phyloP scores from a whole-genome alignment of 139 green algal species.

The Coccomyxa sp. region DNA sequence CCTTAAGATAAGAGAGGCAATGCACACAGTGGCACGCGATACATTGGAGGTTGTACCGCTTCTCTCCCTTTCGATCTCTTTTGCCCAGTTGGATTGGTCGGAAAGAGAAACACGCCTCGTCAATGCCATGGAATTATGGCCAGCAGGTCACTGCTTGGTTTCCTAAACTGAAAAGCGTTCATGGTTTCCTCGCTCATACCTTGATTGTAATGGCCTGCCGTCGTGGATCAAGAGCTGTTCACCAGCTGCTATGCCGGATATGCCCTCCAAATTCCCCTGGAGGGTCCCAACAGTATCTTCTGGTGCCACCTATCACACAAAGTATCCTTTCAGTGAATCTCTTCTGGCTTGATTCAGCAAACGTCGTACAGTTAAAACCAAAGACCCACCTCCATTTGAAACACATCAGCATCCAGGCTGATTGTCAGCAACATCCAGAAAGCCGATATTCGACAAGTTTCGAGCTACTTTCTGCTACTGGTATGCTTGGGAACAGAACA shows the following conservation, averaged over 20 bases:
- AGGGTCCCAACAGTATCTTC: conserved; percentile 51
- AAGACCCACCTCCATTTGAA: neutral
- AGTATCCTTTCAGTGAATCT: neutral
- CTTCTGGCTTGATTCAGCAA: neutral
- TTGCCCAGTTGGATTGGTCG: neutral
- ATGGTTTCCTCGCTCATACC: conserved; percentile 8
- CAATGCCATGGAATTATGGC: neutral
- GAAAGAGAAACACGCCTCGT: neutral
- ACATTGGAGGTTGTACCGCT: neutral
- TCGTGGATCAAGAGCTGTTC: conserved; percentile 59
- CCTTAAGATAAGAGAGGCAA: neutral
- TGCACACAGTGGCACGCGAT: neutral
- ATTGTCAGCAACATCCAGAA: neutral
- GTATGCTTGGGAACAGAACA: too few species aligned
- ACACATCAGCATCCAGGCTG: neutral
- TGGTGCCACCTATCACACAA: neutral
- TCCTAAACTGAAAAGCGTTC: neutral
- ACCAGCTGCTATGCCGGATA: conserved; percentile 43
- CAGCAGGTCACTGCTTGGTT: neutral
- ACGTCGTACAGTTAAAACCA: neutral
- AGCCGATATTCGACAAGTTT: too few species aligned
- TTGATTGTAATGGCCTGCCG: conserved; percentile 29
- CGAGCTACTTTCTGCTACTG: too few species aligned
- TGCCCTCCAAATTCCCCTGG: conserved; percentile 69
- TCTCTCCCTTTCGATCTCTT: neutral